Base-by-base conservation (phyloP, 768 basidiomycete genomes). In the Tephrocybe sp. region DNA sequence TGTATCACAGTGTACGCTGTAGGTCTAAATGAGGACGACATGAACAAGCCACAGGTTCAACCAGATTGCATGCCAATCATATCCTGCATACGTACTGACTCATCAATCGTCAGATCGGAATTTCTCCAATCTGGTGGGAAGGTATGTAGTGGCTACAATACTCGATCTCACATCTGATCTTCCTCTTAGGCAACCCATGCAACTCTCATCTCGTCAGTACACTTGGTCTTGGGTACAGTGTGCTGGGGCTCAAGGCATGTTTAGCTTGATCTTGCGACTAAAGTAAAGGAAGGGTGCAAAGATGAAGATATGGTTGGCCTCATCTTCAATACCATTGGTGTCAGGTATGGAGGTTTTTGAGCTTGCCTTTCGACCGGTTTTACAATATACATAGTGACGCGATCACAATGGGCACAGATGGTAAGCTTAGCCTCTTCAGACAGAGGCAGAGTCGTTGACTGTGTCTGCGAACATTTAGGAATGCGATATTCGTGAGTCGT, bases 61-160 rank as follows among this genome's bases (percentile, higher is more conserved):
- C 23, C 4, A 19, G 6, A n/a, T n/a, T 41, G 31, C 27, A 4
- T 4, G 29, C n/a, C 18, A 37, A 1, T n/a, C 4, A 21, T 23
- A 18, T 10, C 34, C 4, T 23, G 19, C 10, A 36, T 36, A 19
- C 21, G 2, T 22, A 27, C 50, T 51, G 18, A 45, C 50, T 55
- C 23, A 57, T 49, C 29, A 38, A 23, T 38, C 19, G 55, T 18
- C 61, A 91, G 86, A 85, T 94, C 60, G 91, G 91, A 39, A 91
- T 94, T 60, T 88, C 88, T 24, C 84, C 88, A 3, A 77, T 92
- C 45, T 94, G 91, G 91, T 94, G 90, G 89, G 91, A 93, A 77
- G 90, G 90, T 86, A 34, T n/a, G 52, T 31, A 41, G 27, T 16
- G 22, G 25, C 10, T 24, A 22, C 18, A 15, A 10, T 19, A 25